These are phyloP conservation scores for Mortierella claussenii DNA, from an alignment of 192 early-diverging fungal genomes.

Conservation along the genomic window DNA sequence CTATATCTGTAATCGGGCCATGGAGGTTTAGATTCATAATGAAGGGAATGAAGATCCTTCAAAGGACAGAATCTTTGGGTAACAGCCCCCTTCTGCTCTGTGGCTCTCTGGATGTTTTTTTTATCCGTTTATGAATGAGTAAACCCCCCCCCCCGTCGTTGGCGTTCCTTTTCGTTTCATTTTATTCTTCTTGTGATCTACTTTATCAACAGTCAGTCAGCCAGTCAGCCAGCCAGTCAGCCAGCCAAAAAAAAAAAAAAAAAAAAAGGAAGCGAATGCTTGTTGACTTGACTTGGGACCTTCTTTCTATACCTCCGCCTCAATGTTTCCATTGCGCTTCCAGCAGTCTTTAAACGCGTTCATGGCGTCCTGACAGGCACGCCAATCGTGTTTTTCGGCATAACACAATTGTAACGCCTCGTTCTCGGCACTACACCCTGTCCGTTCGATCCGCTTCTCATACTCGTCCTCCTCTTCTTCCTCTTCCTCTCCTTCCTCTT, in stretches of 20 bases:
- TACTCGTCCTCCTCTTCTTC: constrained; percentile 85
- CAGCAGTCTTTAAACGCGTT: constrained; percentile 83
- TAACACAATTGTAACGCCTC: constrained; percentile 86
- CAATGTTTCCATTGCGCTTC: constrained; percentile 55
- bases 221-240: too few relatives aligned
- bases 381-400: constrained; percentile 89
- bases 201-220: too few relatives aligned
- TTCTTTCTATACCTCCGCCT: constrained; percentile 22
- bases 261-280: neutral
- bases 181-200: too few relatives aligned
- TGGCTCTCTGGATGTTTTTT: too few relatives aligned
- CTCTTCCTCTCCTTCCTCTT: constrained; percentile 20
- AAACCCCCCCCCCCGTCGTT: too few relatives aligned
- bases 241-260: neutral
- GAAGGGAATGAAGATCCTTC: too few relatives aligned
- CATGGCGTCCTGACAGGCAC: constrained; percentile 83
- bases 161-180: too few relatives aligned
- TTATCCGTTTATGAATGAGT: too few relatives aligned
- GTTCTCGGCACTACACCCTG: constrained; percentile 87
- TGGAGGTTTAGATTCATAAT: too few relatives aligned
- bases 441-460: constrained; percentile 76
- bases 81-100: too few relatives aligned
- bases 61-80: too few relatives aligned
- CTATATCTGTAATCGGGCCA: too few relatives aligned
- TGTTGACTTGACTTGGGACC: neutral